phyloP scores from a whole-genome alignment of 495 filamentous ascomycete genomes.

The Peziza echinospora region DNA sequence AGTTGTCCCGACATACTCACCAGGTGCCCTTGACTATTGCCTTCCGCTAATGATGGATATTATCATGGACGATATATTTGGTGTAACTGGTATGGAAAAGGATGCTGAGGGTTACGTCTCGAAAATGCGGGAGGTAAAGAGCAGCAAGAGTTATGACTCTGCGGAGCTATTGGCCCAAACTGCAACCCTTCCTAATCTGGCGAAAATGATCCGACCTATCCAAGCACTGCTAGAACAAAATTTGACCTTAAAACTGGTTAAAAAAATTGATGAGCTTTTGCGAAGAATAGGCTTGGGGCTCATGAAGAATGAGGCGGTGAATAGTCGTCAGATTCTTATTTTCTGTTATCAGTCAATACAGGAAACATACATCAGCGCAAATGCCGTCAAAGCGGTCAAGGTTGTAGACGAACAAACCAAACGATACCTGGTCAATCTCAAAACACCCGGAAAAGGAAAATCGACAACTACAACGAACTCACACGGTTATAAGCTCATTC shows the following conservation, averaged over 20 bases:
- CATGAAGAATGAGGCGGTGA: slow-evolving; percentile 50
- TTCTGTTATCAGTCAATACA: slow-evolving; percentile 90
- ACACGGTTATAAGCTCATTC: slow-evolving; percentile 59
- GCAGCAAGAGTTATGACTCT: slow-evolving; percentile 89
- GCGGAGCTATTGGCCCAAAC: slow-evolving; percentile 81
- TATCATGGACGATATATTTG: slow-evolving; percentile 96
- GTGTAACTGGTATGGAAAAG: slow-evolving; percentile 86
- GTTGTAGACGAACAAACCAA: slow-evolving; percentile 38
- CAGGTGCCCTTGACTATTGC: slow-evolving; percentile 80
- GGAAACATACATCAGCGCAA: slow-evolving; percentile 37
- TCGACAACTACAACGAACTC: slow-evolving; percentile 44
- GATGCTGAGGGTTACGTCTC: slow-evolving; percentile 89
- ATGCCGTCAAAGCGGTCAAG: slow-evolving; percentile 18
- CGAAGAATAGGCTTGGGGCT: slow-evolving; percentile 65
- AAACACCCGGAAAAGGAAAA: slow-evolving; percentile 46
- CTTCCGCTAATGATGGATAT: slow-evolving; percentile 52
- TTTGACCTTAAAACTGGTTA: slow-evolving; percentile 51
- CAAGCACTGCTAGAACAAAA: slow-evolving; percentile 60
- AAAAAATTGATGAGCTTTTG: slow-evolving; percentile 78
- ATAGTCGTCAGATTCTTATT: slow-evolving; percentile 54
- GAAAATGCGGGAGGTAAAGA: slow-evolving; percentile 93
- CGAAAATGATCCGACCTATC: slow-evolving; percentile 51
- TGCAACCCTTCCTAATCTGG: slow-evolving; percentile 51
- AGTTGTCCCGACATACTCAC: slow-evolving; percentile 46
- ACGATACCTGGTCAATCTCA: slow-evolving; percentile 53